Evolutionary conservation across 73 alveolate species (phyloP).

Genomic region (Effrenium voratum): DNA sequence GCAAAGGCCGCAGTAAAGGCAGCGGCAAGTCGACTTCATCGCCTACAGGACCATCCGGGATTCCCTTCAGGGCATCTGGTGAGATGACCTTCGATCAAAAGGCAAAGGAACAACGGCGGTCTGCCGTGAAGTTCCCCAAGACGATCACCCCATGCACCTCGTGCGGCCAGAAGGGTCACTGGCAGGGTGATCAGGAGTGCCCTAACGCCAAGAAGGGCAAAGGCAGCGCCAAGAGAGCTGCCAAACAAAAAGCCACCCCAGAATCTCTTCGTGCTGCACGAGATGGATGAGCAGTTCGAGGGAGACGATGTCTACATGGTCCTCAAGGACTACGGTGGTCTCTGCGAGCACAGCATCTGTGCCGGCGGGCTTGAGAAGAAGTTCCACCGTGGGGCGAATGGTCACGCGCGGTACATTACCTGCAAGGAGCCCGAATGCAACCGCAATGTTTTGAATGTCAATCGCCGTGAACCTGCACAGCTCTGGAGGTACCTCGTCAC

Average conservation of each 20-base stretch:
- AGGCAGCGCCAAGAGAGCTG: background rate
- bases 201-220: background rate
- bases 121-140: slow-evolving; percentile 6
- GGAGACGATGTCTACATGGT: background rate
- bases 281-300: background rate
- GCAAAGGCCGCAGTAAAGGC: background rate
- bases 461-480: background rate
- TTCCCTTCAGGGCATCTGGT: background rate
- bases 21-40: background rate
- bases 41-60: background rate
- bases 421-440: background rate
- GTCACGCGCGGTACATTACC: background rate
- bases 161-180: background rate
- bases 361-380: background rate
- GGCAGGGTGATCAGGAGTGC: background rate
- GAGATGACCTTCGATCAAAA: background rate
- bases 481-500: background rate
- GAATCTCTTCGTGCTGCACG: background rate
- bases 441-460: background rate
- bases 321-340: background rate
- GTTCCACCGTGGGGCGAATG: background rate
- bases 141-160: background rate
- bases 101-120: background rate
- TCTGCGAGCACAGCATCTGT: background rate
- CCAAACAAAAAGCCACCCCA: background rate